Conservation (phyloP, 371 early-diverging fungal genomes). For the Mucor racemosus region DNA sequence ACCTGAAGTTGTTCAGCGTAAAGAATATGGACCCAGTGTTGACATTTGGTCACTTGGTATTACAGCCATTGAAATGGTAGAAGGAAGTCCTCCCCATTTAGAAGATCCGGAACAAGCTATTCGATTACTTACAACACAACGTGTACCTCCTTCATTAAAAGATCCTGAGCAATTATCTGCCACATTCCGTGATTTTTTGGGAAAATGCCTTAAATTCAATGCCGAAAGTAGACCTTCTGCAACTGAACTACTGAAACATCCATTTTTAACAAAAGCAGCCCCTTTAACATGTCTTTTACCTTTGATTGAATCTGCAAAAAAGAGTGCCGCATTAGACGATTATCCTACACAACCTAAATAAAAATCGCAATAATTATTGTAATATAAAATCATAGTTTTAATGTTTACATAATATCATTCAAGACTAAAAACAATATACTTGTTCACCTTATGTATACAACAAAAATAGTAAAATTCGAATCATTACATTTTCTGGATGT, state of each 20-base stretch:
- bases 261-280: constrained; percentile 30
- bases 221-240: constrained; percentile 78
- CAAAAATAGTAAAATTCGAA: too few relatives aligned
- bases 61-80: constrained; percentile 95
- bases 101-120: constrained; percentile 87
- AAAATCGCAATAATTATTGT: background rate
- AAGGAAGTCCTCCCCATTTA: constrained; percentile 94
- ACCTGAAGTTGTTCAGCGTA: constrained; percentile 85
- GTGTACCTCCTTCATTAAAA: constrained; percentile 78
- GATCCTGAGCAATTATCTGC: constrained; percentile 75
- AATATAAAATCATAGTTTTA: background rate
- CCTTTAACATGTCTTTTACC: constrained; percentile 19
- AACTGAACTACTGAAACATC: constrained; percentile 64
- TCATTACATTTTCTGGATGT: too few relatives aligned
- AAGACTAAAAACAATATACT: too few relatives aligned
- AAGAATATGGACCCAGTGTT: constrained; percentile 82
- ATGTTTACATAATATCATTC: too few relatives aligned
- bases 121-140: constrained; percentile 34
- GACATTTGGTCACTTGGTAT: constrained; percentile 94
- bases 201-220: constrained; percentile 83
- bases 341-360: background rate
- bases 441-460: too few relatives aligned
- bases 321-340: constrained; percentile 12
- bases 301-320: constrained; percentile 20
- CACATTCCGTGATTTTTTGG: constrained; percentile 81